These are phyloP conservation scores for Trypanosoma brucei DNA, from an alignment of 208 protist genomes.

Conservation along the genomic window DNA sequence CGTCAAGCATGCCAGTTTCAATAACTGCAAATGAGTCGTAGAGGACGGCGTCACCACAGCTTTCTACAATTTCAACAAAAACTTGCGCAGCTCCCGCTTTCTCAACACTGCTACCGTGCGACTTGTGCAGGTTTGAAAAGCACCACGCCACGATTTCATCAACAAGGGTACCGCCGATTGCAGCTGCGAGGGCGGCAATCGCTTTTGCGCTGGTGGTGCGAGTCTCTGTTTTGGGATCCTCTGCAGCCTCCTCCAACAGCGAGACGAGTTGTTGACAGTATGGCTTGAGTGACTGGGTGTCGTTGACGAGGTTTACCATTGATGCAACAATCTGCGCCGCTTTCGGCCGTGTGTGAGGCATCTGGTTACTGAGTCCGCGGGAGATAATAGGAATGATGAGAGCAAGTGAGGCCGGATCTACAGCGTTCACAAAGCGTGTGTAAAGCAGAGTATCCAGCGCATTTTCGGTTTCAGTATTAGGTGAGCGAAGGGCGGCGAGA, in stretches of 20 bases:
- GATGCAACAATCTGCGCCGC: slow-evolving; percentile 88
- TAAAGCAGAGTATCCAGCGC: slow-evolving; percentile 91
- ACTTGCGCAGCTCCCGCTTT: slow-evolving; percentile 90
- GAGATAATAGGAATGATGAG: slow-evolving; percentile 88
- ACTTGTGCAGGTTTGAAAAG: slow-evolving; percentile 68
- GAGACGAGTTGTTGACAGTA: slow-evolving; percentile 84
- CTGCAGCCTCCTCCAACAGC: slow-evolving; percentile 78
- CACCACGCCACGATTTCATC: slow-evolving; percentile 77
- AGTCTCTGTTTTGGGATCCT: slow-evolving; percentile 81
- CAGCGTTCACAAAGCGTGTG: slow-evolving; percentile 89
- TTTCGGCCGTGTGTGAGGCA: slow-evolving; percentile 75
- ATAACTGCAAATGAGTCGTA: slow-evolving; percentile 62
- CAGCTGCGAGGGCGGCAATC: slow-evolving; percentile 62
- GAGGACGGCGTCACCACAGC: slow-evolving; percentile 67
- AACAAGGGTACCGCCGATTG: slow-evolving; percentile 62
- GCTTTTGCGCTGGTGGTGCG: slow-evolving; percentile 88
- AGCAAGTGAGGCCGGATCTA: slow-evolving; percentile 91
- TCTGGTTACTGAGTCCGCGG: slow-evolving; percentile 74
- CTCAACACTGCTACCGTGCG: slow-evolving; percentile 71
- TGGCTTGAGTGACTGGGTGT: slow-evolving; percentile 76
- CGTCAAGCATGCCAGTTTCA: slow-evolving; percentile 70
- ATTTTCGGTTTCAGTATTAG: slow-evolving; percentile 83
- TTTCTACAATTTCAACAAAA: slow-evolving; percentile 82
- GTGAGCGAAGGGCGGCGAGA: slow-evolving; percentile 81
- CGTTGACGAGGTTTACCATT: slow-evolving; percentile 85